Conservation (phyloP, 106 monocot species). For the Xerophyta viscosa region DNA sequence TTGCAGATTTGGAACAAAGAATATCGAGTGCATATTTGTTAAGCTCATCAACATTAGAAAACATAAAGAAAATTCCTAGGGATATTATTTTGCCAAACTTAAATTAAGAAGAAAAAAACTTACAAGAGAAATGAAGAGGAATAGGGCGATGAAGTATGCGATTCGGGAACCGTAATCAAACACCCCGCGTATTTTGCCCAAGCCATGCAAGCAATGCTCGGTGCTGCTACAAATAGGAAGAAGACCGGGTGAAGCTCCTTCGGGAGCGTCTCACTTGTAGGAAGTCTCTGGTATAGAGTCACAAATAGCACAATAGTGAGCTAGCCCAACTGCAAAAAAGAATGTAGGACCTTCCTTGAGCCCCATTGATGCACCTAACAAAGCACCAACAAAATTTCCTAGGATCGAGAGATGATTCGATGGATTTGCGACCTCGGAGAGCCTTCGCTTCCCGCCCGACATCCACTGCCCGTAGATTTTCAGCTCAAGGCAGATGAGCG, state of each 20-base stretch:
- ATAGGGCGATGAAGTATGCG: constrained; percentile 14
- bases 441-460: constrained; percentile 6
- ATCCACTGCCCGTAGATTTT: constrained; percentile 19
- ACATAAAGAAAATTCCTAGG: too few relatives aligned
- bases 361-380: constrained; percentile 5
- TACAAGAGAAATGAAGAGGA: constrained; percentile 18
- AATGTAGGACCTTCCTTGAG: too few relatives aligned
- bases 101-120: constrained; percentile 1
- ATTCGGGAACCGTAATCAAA: constrained; percentile 7
- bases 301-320: too few relatives aligned
- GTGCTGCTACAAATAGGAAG: constrained; percentile 6
- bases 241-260: constrained; percentile 22
- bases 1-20: too few relatives aligned
- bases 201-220: too few relatives aligned
- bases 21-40: too few relatives aligned
- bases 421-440: constrained; percentile 9
- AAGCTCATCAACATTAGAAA: too few relatives aligned
- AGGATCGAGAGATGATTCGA: not conserved
- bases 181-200: constrained; percentile 2
- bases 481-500: constrained; percentile 10
- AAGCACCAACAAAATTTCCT: constrained; percentile 5
- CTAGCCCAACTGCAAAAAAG: too few relatives aligned
- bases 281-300: too few relatives aligned
- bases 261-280: constrained; percentile 7
- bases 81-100: too few relatives aligned